Evolutionary conservation across 495 filamentous ascomycete species (phyloP), one percentile per base, ranked within the genome.

Genomic region (Neurospora intermedia): DNA sequence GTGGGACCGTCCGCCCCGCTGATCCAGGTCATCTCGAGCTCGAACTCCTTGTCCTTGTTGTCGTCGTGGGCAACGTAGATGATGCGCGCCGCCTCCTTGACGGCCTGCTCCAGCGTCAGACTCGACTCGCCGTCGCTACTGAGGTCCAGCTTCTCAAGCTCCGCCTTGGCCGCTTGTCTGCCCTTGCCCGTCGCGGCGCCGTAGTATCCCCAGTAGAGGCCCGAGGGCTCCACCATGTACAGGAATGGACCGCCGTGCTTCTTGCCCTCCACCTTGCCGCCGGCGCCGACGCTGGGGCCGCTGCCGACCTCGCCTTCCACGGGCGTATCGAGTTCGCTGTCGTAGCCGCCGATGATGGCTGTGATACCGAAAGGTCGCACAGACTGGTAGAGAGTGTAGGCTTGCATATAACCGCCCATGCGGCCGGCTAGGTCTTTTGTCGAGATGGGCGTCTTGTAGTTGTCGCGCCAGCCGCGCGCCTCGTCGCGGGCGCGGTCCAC

Each of bases 11-110:
- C 88, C 59, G 88, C 77, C 27, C 87, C 88, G 82, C 93, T 96
- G 76, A 98, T 91, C 96, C 96, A 99, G 74, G 92, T 94, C 96
- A 99, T 97, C 86, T 99, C 96, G 43, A 99, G 85, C 87, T 99
- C 96, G 76, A 98, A 98, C 42, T 99, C 96, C 85, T 98, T 99
- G 83, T 99, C 96, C 79, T 90, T 90, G 87, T 93, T 97, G 79
- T 99, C 96, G 80, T 97, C 94, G 81, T 99, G 96, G 69, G 96
- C 94, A 70, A 97, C 89, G 81, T 97, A 94, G 82, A 99, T 97
- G 77, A 99, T 98, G 59, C 93, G 86, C 72, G 96, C 96, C 23
- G 96, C 96, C 85, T 98, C 94, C 85, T 97, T 98, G 75, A 98
- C 94, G 41, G 91, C 96, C 79, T 97, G 90, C 76, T 89, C 83